Percentiles rank a stretch among this genome's conserved stretches.
Evolutionary conservation across 1,139 yeast genomes (phyloP).

Genomic region (Blastobotrys arbuscula): DNA sequence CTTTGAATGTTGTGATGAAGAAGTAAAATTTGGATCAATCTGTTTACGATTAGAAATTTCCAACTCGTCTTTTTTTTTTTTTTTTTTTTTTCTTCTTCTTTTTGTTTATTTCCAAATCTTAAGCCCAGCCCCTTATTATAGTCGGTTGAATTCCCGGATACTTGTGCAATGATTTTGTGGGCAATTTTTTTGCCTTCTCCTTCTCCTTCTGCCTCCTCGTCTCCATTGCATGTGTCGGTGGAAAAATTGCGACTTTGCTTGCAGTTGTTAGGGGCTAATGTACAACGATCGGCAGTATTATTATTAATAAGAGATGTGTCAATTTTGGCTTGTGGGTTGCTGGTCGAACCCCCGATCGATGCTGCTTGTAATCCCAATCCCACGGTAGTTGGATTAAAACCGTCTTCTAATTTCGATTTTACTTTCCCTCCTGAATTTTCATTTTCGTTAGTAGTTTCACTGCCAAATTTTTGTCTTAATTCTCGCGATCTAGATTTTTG

Average conservation of each 20-base stretch:
- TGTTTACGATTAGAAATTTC: not conserved
- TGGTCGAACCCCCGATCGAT: not conserved
- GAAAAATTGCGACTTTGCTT: not conserved
- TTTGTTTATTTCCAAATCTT: not conserved
- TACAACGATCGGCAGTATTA: not conserved
- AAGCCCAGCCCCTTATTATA: constrained; percentile 2
- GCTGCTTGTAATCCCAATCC: not conserved
- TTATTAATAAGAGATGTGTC: not conserved
- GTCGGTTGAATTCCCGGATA: not conserved
- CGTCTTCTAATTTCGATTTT: not conserved
- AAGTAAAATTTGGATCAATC: not conserved
- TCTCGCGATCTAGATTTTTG: not conserved
- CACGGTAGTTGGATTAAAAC: not conserved
- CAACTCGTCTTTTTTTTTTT: not conserved
- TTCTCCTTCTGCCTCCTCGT: too few species aligned
- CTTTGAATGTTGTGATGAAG: not conserved
- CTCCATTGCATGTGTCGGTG: not conserved
- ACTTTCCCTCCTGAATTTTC: not conserved
- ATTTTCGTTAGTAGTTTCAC: not conserved
- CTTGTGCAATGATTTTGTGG: not conserved
- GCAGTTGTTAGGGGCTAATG: not conserved
- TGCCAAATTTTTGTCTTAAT: not conserved
- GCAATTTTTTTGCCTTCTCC: too few species aligned
- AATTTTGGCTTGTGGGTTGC: not conserved
- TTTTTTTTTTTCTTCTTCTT: not conserved